Percentiles rank a stretch among this genome's conserved stretches.
These are phyloP conservation scores for Emydomyces testavorans DNA, from an alignment of 2,329 filamentous ascomycete genomes.

Conservation along the genomic window DNA sequence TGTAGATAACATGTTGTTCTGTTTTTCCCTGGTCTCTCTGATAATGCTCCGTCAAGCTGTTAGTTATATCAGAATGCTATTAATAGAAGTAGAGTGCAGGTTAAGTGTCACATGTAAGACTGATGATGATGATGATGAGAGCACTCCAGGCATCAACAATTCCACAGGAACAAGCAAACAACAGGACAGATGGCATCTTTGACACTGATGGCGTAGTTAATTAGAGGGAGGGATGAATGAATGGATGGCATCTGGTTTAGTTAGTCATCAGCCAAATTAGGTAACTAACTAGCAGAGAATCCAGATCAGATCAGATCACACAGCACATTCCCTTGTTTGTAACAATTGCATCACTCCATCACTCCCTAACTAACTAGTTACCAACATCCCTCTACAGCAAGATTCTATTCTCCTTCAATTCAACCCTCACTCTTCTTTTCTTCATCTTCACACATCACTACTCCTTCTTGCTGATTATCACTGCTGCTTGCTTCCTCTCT, in stretches of 20 bases:
- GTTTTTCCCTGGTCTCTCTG: not conserved
- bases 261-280: no score
- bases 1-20: no score
- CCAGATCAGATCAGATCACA: not conserved
- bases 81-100: slow-evolving; percentile 5
- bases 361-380: not conserved
- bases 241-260: no score
- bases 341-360: slow-evolving; percentile 6
- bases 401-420: not conserved
- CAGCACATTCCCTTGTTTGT: slow-evolving; percentile 1
- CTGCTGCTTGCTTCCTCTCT: not conserved
- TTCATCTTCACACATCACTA: not conserved
- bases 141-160: not conserved
- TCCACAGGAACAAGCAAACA: not conserved
- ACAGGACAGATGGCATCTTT: slow-evolving; percentile 8
- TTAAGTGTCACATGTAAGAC: slow-evolving; percentile 2
- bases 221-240: no score
- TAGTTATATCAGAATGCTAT: no score
- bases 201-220: no score
- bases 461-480: not conserved
- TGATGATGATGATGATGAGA: not conserved
- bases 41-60: no score
- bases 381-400: no score
- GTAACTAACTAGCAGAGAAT: no score
- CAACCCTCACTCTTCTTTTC: not conserved